Conservation (phyloP, 2,329 filamentous ascomycete genomes). For the Ophiostoma triangulosporum region DNA sequence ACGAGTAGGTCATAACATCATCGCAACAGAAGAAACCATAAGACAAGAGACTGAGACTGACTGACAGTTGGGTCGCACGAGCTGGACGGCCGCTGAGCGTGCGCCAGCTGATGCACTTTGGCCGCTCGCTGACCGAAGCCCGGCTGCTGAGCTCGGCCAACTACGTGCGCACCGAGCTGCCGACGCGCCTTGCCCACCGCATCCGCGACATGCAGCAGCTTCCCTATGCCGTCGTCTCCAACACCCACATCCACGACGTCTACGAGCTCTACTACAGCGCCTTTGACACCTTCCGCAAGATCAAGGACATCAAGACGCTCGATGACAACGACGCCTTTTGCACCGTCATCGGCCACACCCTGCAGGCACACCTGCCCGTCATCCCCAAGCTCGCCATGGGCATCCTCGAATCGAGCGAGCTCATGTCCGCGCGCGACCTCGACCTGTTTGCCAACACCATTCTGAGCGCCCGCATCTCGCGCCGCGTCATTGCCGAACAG, state of each 20-base stretch:
- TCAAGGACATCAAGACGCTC: slow-evolving; percentile 70
- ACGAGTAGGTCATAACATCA: slow-evolving; percentile 39
- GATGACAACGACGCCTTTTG: slow-evolving; percentile 88
- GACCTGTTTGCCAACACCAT: slow-evolving; percentile 95
- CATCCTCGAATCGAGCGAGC: slow-evolving; percentile 73
- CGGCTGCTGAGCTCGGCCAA: slow-evolving; percentile 90
- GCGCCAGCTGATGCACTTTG: slow-evolving; percentile 93
- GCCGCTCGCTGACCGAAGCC: slow-evolving; percentile 78
- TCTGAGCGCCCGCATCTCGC: slow-evolving; percentile 84
- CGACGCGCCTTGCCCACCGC: slow-evolving; percentile 84
- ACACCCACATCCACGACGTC: slow-evolving; percentile 82
- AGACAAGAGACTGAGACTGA: not conserved
- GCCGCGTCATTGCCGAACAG: slow-evolving; percentile 93
- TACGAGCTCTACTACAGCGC: slow-evolving; percentile 95
- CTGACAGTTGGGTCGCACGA: slow-evolving; percentile 71
- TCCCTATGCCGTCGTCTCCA: slow-evolving; percentile 92
- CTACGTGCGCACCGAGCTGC: slow-evolving; percentile 90
- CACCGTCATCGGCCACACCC: slow-evolving; percentile 60
- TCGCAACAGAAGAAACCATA: not conserved
- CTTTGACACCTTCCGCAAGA: slow-evolving; percentile 79
- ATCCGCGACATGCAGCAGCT: slow-evolving; percentile 95
- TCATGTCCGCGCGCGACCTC: slow-evolving; percentile 68
- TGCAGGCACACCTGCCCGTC: slow-evolving; percentile 80
- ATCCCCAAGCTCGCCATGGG: slow-evolving; percentile 93
- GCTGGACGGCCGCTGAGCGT: slow-evolving; percentile 92